These are phyloP conservation scores for Aegilops sharonensis DNA, from an alignment of 176 grass and related monocot species.

Conservation along the genomic window DNA sequence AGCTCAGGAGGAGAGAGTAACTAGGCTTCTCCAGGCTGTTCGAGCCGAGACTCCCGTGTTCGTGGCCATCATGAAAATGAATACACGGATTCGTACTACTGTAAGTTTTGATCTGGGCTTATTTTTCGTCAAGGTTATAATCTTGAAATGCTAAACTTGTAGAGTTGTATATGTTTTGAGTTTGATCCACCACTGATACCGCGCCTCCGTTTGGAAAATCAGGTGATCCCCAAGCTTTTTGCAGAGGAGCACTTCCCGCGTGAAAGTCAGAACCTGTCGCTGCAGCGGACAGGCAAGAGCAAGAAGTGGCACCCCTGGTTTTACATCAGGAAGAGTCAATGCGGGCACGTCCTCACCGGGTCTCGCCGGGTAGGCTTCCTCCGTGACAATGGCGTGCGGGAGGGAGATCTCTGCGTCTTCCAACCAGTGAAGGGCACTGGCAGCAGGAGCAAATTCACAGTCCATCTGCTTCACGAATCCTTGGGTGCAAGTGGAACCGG, in stretches of 20 bases:
- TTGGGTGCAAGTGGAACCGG: neutral
- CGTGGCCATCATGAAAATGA: neutral
- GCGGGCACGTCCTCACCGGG: neutral
- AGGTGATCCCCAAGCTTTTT: neutral
- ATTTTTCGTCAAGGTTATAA: neutral
- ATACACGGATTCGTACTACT: neutral
- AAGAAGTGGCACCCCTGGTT: neutral
- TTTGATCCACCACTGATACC: neutral
- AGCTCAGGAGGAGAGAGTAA: conserved; percentile 6
- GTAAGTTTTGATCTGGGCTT: neutral
- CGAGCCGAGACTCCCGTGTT: neutral
- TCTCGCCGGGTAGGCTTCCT: neutral
- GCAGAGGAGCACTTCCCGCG: neutral
- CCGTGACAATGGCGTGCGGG: neutral
- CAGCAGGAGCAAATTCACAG: neutral
- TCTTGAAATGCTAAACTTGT: neutral
- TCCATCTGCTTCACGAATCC: neutral
- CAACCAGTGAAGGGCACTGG: neutral
- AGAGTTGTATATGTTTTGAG: neutral
- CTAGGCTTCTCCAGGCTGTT: neutral
- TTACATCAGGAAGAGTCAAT: neutral
- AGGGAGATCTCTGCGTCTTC: neutral
- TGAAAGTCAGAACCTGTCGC: neutral
- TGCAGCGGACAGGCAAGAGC: neutral
- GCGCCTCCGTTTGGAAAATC: neutral